Evolutionary conservation across 1,139 yeast genomes (phyloP), one percentile per base, ranked within the genome.

Genomic region (Fermentozyma sake): DNA sequence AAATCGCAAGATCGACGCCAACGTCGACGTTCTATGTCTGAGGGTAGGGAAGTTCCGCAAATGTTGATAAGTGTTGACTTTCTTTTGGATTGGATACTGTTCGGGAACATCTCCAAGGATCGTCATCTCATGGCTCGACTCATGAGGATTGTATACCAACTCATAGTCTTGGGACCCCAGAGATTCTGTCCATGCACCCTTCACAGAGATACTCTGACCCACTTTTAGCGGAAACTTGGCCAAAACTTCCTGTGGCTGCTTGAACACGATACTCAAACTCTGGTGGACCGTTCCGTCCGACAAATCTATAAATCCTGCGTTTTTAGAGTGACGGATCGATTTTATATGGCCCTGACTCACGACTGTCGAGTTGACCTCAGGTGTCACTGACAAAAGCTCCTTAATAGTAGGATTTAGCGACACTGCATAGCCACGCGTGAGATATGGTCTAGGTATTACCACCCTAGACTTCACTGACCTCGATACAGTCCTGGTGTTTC

Each of bases 51-150:
- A 52, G 16, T 69, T 58, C 30, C 98, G 69, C 26, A 93, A 58
- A 43, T 67, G 81, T 38, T 76, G 82, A 18, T 76, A 56, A 1
- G 84, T 58, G 34, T 79, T 87, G 19, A 63, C 63, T 50, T 87
- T 86, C 50, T 87, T 89, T 46, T 87, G 96, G 27, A 91, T 58
- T 0, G 97, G 96, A 48, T 81, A 91, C 20, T 62, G 59, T 1
- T 70, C 72, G 0, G 74, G 64, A 1, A 85, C 82, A 17, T 60
- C 58, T 0, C 93, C 93, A 5, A 62, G 36, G 2, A 66, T 35
- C 4, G 42, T 22, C 3, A 62, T 24, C 3, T 29, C 18, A 30
- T 61, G 65, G 2, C 20, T 15, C 0, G 44, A 37, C 18, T 48
- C 38, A 0, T 50, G 28, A 2, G 63, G 38, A 22, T 52, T 46